Evolutionary conservation across 2,329 filamentous ascomycete genomes (phyloP).

Genomic region (Pyrenochaeta sp.): DNA sequence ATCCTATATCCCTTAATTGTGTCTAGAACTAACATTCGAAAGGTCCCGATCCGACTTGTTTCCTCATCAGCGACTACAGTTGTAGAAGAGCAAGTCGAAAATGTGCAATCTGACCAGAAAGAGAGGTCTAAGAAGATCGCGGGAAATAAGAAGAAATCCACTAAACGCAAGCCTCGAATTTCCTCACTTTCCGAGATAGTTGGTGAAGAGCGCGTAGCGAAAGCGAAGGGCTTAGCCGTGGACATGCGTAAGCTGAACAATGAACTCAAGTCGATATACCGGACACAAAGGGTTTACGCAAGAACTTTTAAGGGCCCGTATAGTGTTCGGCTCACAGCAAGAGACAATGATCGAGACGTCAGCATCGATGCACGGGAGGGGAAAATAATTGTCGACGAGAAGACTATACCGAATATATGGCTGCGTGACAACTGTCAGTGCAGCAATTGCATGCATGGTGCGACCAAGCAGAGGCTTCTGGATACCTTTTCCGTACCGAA

Average conservation of each 20-base stretch:
- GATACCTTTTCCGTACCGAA: slow-evolving; percentile 67
- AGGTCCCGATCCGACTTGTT: background rate
- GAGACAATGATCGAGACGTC: background rate
- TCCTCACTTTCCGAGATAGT: background rate
- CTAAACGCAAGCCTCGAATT: background rate
- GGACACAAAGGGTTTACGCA: background rate
- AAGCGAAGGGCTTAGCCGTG: background rate
- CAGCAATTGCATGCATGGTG: slow-evolving; percentile 69
- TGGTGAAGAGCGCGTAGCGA: background rate
- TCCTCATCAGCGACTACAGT: background rate
- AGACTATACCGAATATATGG: slow-evolving; percentile 44
- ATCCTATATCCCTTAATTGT: background rate
- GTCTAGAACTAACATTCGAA: background rate
- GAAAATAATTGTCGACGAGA: slow-evolving; percentile 7
- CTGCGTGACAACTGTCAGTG: slow-evolving; percentile 76
- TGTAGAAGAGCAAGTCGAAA: background rate
- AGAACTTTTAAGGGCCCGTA: slow-evolving; percentile 1
- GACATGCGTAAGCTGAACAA: background rate
- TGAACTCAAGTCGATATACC: slow-evolving; percentile 3
- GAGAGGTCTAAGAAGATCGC: background rate
- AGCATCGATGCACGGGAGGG: slow-evolving; percentile 2
- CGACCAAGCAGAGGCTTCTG: slow-evolving; percentile 73
- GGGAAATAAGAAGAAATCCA: background rate
- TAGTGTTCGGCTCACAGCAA: background rate
- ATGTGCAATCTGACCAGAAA: background rate